Evolutionary conservation across 306 rosid species (phyloP), one percentile per base, ranked within the genome.

Genomic region (Vicia sativa): DNA sequence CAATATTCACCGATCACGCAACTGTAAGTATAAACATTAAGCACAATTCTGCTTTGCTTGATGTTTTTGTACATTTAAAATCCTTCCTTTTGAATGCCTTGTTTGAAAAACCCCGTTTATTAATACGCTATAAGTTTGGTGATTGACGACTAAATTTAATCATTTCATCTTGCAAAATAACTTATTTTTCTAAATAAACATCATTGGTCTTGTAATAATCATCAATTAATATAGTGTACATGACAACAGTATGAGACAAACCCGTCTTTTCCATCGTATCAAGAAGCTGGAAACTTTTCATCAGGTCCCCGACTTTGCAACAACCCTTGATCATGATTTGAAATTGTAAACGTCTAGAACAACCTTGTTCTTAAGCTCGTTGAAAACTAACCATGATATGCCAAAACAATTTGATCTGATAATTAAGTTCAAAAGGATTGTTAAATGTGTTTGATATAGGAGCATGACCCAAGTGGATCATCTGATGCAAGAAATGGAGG

Each of bases 121-220:
- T 75, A 91, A 70, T 15, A 78, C 84, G 7, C 87, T 82, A 39
- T 87, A 91, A 10, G 90, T 82, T 76, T 75, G 84, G 25, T 84
- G 91, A 68, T 87, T 83, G 4, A 89, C 79, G 56, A 82, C 90
- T 67, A 89, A 57, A 72, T 78, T 78, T 70, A 89, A 41, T 50
- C 72, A 65, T 62, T 67, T 73, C 91, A 91, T 87, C 78, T 70
- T 85, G 56, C 56, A 65, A 82, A 89, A 89, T 79, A 91, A 60
- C 62, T 78, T 72, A 78, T 84, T 80, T 2, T n/a, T n/a, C n/a
- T n/a, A 74, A 54, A 15, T 83, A 82, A 39, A 87, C 65, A 57
- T 91, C 84, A 38, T 85, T 86, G 68, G 59, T 88, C 75, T 85
- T 89, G 78, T 90, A 89, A 62, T 85, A 91, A 45, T 91, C 96